Conservation (phyloP, 1,139 yeast genomes). For the Magnusiomyces sp. region DNA sequence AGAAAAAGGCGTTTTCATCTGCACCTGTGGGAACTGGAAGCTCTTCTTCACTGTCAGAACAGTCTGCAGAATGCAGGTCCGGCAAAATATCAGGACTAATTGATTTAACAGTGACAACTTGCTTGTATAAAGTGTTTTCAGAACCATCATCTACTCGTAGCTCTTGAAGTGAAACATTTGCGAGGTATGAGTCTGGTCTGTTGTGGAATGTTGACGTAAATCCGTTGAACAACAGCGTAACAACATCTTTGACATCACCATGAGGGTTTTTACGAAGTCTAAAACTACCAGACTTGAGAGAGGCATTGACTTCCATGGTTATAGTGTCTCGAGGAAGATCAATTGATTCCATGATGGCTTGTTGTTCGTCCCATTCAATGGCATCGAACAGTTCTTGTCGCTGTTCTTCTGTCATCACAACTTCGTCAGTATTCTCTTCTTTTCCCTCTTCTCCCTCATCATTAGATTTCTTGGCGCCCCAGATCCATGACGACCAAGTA, state of each 20-base stretch:
- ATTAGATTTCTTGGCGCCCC: slow-evolving; percentile 26
- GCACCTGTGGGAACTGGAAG: neutral
- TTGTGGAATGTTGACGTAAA: slow-evolving; percentile 67
- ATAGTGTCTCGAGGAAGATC: slow-evolving; percentile 71
- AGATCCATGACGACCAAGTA: slow-evolving; percentile 33
- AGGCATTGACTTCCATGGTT: slow-evolving; percentile 55
- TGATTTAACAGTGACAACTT: slow-evolving; percentile 80
- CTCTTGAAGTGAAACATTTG: slow-evolving; percentile 69
- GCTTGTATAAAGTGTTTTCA: slow-evolving; percentile 61
- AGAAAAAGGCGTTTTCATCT: slow-evolving; percentile 57
- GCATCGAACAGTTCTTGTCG: slow-evolving; percentile 79
- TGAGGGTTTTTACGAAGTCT: slow-evolving; percentile 41
- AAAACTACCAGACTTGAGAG: slow-evolving; percentile 70
- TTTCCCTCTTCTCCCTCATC: neutral
- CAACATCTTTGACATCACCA: slow-evolving; percentile 39
- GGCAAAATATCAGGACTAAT: slow-evolving; percentile 33
- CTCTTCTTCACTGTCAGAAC: slow-evolving; percentile 9
- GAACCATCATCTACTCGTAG: slow-evolving; percentile 86
- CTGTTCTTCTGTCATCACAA: slow-evolving; percentile 38
- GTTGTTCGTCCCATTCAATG: slow-evolving; percentile 78
- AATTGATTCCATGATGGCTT: slow-evolving; percentile 43
- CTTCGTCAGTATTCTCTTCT: slow-evolving; percentile 22
- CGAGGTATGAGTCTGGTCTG: slow-evolving; percentile 68
- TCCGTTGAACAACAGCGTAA: slow-evolving; percentile 76
- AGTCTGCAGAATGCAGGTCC: slow-evolving; percentile 14